A percentile compares a stretch with the other conserved stretches of the same genome.
Conservation (phyloP, 768 basidiomycete genomes). For the Boletus bicolor region DNA sequence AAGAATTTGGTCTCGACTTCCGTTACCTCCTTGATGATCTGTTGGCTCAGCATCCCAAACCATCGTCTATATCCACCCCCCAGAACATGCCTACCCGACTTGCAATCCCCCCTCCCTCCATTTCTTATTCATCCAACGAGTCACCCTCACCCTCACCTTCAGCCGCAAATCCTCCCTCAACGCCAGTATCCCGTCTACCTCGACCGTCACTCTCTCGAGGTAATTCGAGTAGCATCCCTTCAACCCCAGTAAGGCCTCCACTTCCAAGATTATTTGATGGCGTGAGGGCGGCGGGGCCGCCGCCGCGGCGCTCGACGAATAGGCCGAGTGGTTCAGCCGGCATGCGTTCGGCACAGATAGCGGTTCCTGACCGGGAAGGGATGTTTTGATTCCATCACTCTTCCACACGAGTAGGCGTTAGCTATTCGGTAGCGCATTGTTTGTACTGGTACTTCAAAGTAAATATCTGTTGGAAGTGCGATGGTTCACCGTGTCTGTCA, state of each 20-base stretch:
- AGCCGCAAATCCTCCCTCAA: constrained; percentile 18
- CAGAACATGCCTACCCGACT: constrained; percentile 31
- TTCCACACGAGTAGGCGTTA: not conserved
- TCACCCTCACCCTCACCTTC: constrained; percentile 19
- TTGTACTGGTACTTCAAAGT: not conserved
- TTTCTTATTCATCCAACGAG: constrained; percentile 8
- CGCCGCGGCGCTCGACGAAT: constrained; percentile 64
- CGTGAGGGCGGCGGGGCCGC: constrained; percentile 46
- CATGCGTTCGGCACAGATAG: constrained; percentile 47
- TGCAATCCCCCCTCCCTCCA: constrained; percentile 14
- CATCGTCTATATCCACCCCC: constrained; percentile 17
- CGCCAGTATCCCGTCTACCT: constrained; percentile 27
- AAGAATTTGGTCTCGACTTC: constrained; percentile 94
- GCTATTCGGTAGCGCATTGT: not conserved
- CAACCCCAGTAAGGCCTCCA: constrained; percentile 19
- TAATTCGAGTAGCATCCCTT: constrained; percentile 27
- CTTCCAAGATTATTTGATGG: constrained; percentile 27
- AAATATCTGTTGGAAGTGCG: not conserved
- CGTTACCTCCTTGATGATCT: constrained; percentile 84
- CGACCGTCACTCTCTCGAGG: constrained; percentile 24
- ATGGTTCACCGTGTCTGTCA: constrained; percentile 18
- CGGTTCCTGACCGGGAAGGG: constrained; percentile 55
- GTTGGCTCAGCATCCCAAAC: constrained; percentile 50
- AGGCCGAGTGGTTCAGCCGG: constrained; percentile 52
- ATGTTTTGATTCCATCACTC: constrained; percentile 46